Conservation (phyloP, 2,329 filamentous ascomycete genomes). For the Sclerotinia sclerotiorum region DNA sequence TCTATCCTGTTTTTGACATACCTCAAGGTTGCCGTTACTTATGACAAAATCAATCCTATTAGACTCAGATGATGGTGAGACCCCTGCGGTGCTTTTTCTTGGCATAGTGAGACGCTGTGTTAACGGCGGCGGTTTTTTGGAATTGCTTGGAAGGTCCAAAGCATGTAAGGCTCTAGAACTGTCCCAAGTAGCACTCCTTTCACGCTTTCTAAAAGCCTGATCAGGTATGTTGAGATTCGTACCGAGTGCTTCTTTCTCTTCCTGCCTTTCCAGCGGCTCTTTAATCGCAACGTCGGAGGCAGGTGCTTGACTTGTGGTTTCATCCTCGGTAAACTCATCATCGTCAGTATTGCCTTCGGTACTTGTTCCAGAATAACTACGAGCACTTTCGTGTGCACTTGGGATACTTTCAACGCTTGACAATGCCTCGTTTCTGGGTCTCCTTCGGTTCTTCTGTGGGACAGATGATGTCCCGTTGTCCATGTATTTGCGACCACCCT, state of each 20-base stretch:
- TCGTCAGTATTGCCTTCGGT: constrained; percentile 29
- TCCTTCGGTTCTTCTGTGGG: background rate
- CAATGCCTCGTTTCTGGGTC: background rate
- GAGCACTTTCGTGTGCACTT: constrained; percentile 38
- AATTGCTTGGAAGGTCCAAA: background rate
- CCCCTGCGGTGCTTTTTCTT: background rate
- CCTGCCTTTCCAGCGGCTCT: background rate
- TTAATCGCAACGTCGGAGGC: background rate
- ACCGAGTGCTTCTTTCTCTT: background rate
- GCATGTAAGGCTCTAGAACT: constrained; percentile 21
- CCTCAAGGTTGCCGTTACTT: constrained; percentile 12
- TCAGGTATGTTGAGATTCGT: background rate
- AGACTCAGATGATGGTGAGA: constrained; percentile 17
- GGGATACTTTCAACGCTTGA: constrained; percentile 28
- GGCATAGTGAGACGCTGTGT: constrained; percentile 14
- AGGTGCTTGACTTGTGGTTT: background rate
- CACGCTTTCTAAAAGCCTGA: constrained; percentile 17
- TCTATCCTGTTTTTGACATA: background rate
- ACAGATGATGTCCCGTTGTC: background rate
- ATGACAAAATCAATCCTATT: background rate
- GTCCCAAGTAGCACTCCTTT: constrained; percentile 24
- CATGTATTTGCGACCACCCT: constrained; percentile 28
- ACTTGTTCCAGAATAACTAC: constrained; percentile 31
- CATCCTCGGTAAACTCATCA: constrained; percentile 7
- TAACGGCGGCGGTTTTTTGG: background rate